Percentiles rank a stretch among this genome's conserved stretches.
Evolutionary conservation across 129 eudicot genomes (phyloP).

Genomic region (Erigeron canadensis): DNA sequence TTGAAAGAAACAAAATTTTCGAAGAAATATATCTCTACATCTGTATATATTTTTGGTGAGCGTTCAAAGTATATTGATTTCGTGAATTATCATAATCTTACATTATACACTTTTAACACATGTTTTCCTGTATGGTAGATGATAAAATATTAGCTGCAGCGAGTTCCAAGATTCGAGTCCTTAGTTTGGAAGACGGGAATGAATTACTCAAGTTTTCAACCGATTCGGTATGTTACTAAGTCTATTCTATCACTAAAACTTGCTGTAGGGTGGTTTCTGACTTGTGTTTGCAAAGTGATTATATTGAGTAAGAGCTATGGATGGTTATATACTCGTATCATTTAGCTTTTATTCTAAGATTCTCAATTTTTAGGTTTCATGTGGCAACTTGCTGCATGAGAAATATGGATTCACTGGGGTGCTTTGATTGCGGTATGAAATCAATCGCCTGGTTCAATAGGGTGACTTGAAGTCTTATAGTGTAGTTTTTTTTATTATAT

Average conservation of each 20-base stretch:
- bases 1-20: conserved; percentile 39
- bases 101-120: background rate
- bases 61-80: conserved; percentile 1
- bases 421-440: no score
- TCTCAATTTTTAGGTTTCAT: no score
- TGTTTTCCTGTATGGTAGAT: conserved; percentile 35
- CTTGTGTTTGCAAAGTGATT: background rate
- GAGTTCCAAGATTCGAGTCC: conserved; percentile 33
- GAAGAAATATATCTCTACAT: conserved; percentile 41
- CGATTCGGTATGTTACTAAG: conserved; percentile 31
- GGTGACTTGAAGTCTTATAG: no score
- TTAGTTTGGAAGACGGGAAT: conserved; percentile 41
- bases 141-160: conserved; percentile 49
- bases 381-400: no score
- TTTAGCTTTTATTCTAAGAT: background rate
- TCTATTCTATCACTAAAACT: background rate
- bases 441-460: no score
- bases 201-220: conserved; percentile 45
- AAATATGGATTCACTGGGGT: no score
- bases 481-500: no score
- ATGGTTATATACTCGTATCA: background rate
- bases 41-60: conserved; percentile 39
- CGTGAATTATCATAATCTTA: background rate
- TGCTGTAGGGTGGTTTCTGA: background rate
- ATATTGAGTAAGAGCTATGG: background rate